Evolutionary conservation across 352 stramenopile species (phyloP).

Genomic region (Aphanomyces astaci): DNA sequence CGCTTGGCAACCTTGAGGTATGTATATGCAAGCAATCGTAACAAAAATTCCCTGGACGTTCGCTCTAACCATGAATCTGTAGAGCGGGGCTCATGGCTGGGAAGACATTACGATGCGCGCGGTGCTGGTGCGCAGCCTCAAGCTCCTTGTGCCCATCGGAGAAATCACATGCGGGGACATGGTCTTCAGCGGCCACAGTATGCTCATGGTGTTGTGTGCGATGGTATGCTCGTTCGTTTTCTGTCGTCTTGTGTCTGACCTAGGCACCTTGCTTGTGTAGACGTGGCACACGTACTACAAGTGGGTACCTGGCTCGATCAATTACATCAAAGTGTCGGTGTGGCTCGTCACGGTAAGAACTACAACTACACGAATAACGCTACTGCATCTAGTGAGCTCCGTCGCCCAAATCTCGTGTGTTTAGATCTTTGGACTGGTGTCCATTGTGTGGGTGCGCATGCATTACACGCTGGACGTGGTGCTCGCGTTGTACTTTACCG

Average conservation of each 20-base stretch:
- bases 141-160: slow-evolving; percentile 16
- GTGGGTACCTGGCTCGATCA: slow-evolving; percentile 22
- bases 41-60: no score
- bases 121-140: slow-evolving; percentile 21
- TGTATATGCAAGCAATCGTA: no score
- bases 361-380: no score
- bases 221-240: slow-evolving; percentile 7
- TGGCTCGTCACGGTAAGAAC: slow-evolving; percentile 24
- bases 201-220: slow-evolving; percentile 22
- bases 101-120: slow-evolving; percentile 25
- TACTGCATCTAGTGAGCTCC: no score
- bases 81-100: slow-evolving; percentile 21
- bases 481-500: slow-evolving; percentile 20
- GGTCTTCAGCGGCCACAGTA: slow-evolving; percentile 21
- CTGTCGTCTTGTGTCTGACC: neutral
- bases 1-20: slow-evolving; percentile 22
- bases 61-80: neutral
- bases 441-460: slow-evolving; percentile 24
- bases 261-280: neutral
- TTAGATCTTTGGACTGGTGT: slow-evolving; percentile 11
- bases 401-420: neutral
- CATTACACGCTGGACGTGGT: slow-evolving; percentile 24
- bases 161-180: slow-evolving; percentile 23
- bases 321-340: slow-evolving; percentile 24
- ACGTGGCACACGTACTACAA: slow-evolving; percentile 25